Evolutionary conservation across 495 filamentous ascomycete genomes (phyloP).

Genomic region (Aspergillus steynii): DNA sequence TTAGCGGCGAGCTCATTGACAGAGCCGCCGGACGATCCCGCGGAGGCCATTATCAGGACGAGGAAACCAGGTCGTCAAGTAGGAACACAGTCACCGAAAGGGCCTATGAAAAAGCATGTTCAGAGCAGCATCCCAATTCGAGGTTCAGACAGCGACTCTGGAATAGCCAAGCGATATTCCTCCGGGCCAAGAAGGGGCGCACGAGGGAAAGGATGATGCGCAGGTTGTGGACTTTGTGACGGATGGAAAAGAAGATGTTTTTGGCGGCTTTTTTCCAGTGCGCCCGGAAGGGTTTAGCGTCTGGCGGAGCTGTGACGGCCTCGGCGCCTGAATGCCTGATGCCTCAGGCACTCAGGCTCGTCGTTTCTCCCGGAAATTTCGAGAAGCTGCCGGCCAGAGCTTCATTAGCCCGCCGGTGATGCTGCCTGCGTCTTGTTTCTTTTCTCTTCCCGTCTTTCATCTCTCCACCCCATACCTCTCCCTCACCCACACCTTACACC

Average conservation of each 20-base stretch:
- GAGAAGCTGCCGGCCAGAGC: slow-evolving; percentile 39
- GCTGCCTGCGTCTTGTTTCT: slow-evolving; percentile 5
- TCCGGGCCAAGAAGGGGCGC: background rate
- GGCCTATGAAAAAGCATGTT: slow-evolving; percentile 33
- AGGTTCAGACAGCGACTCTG: background rate
- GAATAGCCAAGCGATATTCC: background rate
- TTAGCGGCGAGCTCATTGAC: slow-evolving; percentile 42
- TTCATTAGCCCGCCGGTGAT: background rate
- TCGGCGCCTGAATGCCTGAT: slow-evolving; percentile 19
- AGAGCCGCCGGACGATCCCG: slow-evolving; percentile 31
- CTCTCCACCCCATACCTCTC: background rate
- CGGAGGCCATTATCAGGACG: slow-evolving; percentile 33
- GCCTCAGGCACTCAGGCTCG: slow-evolving; percentile 28
- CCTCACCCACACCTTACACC: slow-evolving; percentile 11
- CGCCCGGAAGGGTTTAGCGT: slow-evolving; percentile 30
- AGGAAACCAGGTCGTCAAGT: slow-evolving; percentile 17
- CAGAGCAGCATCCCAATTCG: slow-evolving; percentile 17
- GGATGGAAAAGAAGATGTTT: slow-evolving; percentile 32
- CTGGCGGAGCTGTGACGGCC: slow-evolving; percentile 19
- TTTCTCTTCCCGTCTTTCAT: slow-evolving; percentile 5
- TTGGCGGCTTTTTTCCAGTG: slow-evolving; percentile 32
- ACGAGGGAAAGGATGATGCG: background rate
- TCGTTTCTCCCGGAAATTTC: slow-evolving; percentile 45
- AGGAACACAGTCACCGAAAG: slow-evolving; percentile 21
- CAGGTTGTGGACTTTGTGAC: slow-evolving; percentile 14